Conservation (phyloP, 2,329 filamentous ascomycete species). For the Penicillium corylophilum region DNA sequence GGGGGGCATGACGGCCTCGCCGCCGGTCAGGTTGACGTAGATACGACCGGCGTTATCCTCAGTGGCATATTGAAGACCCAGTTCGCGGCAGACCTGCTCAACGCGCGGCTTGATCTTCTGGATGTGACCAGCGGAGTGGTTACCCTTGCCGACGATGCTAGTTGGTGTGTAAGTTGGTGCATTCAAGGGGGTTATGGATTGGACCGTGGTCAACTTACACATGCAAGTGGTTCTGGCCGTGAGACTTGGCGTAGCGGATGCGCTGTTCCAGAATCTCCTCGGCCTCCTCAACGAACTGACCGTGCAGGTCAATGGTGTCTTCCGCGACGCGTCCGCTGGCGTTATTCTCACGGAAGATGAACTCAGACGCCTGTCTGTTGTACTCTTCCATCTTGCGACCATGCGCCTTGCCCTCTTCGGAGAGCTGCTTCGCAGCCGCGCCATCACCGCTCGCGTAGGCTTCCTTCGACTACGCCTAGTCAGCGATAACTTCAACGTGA, state of each 20-base stretch:
- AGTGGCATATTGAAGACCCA: conserved; percentile 78
- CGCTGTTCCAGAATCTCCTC: conserved; percentile 85
- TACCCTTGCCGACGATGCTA: conserved; percentile 89
- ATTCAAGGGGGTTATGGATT: neutral
- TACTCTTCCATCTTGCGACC: conserved; percentile 81
- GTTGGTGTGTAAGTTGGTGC: neutral
- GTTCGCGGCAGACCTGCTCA: conserved; percentile 78
- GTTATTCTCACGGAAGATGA: conserved; percentile 95
- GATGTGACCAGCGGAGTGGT: conserved; percentile 76
- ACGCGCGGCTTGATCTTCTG: conserved; percentile 97
- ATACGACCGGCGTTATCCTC: conserved; percentile 90
- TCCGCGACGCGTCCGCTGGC: conserved; percentile 67
- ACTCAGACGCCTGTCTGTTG: conserved; percentile 88
- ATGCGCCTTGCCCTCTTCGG: conserved; percentile 80
- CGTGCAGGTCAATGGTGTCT: conserved; percentile 92
- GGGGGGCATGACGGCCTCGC: conserved; percentile 53
- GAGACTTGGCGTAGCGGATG: conserved; percentile 72
- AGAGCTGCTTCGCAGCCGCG: conserved; percentile 76
- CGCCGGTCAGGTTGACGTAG: conserved; percentile 80
- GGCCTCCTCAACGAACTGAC: conserved; percentile 91
- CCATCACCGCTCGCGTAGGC: conserved; percentile 85
- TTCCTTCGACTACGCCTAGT: conserved; percentile 60
- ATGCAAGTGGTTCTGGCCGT: conserved; percentile 79
- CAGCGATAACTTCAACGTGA: conserved; percentile 10
- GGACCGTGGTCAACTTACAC: conserved; percentile 53